These are phyloP conservation scores for Cryptococcus maquisensis DNA, from an alignment of 1,284 basidiomycete genomes.

Conservation along the genomic window DNA sequence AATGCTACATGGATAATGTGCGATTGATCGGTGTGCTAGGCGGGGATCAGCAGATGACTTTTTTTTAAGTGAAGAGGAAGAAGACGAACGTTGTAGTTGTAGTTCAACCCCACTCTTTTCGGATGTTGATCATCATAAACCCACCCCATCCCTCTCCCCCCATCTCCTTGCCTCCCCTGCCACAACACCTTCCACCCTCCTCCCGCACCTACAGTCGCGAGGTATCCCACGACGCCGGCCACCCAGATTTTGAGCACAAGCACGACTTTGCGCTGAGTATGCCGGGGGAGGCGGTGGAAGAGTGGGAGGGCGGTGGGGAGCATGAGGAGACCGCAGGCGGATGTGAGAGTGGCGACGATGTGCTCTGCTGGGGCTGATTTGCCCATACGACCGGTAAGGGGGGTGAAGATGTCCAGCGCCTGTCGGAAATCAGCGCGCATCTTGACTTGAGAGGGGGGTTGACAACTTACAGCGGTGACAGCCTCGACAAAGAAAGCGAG, in stretches of 20 bases:
- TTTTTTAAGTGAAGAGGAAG: background rate
- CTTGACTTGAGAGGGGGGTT: background rate
- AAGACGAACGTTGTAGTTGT: conserved; percentile 74
- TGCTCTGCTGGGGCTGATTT: conserved; percentile 70
- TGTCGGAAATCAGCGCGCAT: conserved; percentile 10
- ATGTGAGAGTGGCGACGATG: conserved; percentile 76
- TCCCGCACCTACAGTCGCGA: conserved; percentile 50
- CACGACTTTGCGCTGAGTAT: conserved; percentile 53
- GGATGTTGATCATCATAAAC: conserved; percentile 84
- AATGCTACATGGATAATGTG: conserved; percentile 76
- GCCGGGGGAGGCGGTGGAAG: conserved; percentile 63
- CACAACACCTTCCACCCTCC: too few species aligned
- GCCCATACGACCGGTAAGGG: conserved; percentile 61
- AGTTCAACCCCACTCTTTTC: conserved; percentile 78
- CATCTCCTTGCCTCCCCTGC: background rate
- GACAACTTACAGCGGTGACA: conserved; percentile 56
- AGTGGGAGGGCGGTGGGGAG: conserved; percentile 61
- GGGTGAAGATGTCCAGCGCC: conserved; percentile 80
- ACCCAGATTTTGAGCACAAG: conserved; percentile 54
- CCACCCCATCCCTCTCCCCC: background rate
- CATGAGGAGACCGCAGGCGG: conserved; percentile 58
- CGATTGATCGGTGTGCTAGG: conserved; percentile 65
- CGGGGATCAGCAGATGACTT: too few species aligned
- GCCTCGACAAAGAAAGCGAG: conserved; percentile 67
- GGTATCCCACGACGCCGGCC: conserved; percentile 55